These are phyloP conservation scores for Fusarium sp. DNA, from an alignment of 2,329 filamentous ascomycete species.

Conservation along the genomic window DNA sequence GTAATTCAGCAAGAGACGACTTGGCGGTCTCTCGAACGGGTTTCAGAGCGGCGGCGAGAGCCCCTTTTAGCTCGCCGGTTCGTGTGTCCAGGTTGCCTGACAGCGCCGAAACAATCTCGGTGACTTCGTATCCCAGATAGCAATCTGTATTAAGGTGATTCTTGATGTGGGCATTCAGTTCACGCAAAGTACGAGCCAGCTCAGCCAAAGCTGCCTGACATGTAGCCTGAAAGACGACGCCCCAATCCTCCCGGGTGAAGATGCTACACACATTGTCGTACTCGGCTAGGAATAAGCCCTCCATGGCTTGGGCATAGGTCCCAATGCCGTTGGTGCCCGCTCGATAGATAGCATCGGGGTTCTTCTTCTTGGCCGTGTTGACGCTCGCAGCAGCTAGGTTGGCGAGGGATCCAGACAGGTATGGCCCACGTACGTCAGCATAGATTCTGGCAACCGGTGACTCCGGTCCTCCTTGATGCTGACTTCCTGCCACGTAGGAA, in stretches of 20 bases:
- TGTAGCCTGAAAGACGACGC: slow-evolving; percentile 80
- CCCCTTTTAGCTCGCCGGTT: slow-evolving; percentile 86
- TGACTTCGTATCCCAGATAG: slow-evolving; percentile 94
- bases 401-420: slow-evolving; percentile 83
- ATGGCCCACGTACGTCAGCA: slow-evolving; percentile 85
- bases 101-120: slow-evolving; percentile 86
- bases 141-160: slow-evolving; percentile 89
- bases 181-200: slow-evolving; percentile 85
- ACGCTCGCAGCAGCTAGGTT: slow-evolving; percentile 90
- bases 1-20: slow-evolving; percentile 81
- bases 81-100: slow-evolving; percentile 83
- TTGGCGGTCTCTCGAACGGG: slow-evolving; percentile 94
- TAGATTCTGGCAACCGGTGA: slow-evolving; percentile 85
- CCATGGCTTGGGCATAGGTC: slow-evolving; percentile 87
- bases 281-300: slow-evolving; percentile 87
- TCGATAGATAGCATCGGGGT: slow-evolving; percentile 84
- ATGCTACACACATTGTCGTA: slow-evolving; percentile 91
- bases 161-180: slow-evolving; percentile 91
- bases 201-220: slow-evolving; percentile 83
- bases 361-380: slow-evolving; percentile 84
- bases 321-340: slow-evolving; percentile 91
- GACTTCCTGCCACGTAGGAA: slow-evolving; percentile 75
- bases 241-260: slow-evolving; percentile 88
- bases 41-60: slow-evolving; percentile 86
- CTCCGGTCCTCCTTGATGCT: slow-evolving; percentile 66